A percentile compares a stretch with the other conserved stretches of the same genome.
These are phyloP conservation scores for Pterocarpus macrocarpus DNA, from an alignment of 306 rosid species.

Conservation along the genomic window DNA sequence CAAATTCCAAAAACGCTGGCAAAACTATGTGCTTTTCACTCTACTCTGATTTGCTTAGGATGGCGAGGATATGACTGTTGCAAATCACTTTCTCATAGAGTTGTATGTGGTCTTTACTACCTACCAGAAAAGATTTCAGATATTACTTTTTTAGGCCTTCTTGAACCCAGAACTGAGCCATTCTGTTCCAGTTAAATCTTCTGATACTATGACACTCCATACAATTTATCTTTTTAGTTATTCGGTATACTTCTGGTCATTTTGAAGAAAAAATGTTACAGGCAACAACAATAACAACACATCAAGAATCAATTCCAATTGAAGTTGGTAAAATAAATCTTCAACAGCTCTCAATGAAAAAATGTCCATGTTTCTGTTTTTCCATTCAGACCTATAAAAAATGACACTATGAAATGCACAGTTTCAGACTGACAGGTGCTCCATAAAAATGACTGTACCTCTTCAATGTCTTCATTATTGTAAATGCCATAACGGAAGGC, in stretches of 20 bases:
- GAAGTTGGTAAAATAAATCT: constrained; percentile 9
- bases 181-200: constrained; percentile 9
- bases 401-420: constrained; percentile 26
- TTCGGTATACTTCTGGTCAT: constrained; percentile 21
- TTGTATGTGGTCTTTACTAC: not conserved
- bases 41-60: constrained; percentile 20
- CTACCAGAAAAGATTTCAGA: constrained; percentile 32
- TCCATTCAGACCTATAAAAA: constrained; percentile 10
- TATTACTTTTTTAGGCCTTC: not conserved
- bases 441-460: constrained; percentile 57
- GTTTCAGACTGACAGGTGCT: constrained; percentile 26
- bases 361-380: constrained; percentile 21
- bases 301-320: constrained; percentile 30
- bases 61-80: not conserved
- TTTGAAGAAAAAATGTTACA: constrained; percentile 23
- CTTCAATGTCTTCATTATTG: constrained; percentile 87
- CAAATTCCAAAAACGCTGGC: constrained; percentile 18
- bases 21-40: constrained; percentile 33
- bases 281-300: not conserved
- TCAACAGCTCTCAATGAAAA: constrained; percentile 11
- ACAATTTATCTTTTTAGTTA: constrained; percentile 20
- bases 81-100: constrained; percentile 11
- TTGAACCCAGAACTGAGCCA: constrained; percentile 23
- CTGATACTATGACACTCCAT: not conserved
- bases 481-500: constrained; percentile 95